phyloP scores from a whole-genome alignment of 179 eudicot genomes.

The Silene vulgaris region DNA sequence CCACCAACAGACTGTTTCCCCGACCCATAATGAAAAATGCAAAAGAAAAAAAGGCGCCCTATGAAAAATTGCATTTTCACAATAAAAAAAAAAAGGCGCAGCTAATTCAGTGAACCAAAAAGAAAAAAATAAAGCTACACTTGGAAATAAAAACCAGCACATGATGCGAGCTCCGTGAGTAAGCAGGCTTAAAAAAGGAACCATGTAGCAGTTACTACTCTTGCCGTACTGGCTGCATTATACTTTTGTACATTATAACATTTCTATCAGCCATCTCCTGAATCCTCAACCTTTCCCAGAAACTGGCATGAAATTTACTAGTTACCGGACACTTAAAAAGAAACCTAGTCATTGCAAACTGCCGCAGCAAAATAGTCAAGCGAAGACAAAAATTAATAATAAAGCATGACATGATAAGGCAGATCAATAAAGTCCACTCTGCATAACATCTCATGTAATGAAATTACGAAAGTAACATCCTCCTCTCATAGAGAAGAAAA shows the following conservation, averaged over 20 bases:
- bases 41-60: too few species aligned
- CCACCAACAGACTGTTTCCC: neutral
- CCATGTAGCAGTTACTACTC: conserved; percentile 4
- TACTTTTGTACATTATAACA: neutral
- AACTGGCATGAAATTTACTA: neutral
- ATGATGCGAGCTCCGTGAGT: neutral
- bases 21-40: neutral
- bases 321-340: neutral
- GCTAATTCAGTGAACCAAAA: too few species aligned
- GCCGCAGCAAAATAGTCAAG: neutral
- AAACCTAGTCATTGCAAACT: neutral
- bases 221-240: neutral
- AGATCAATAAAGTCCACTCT: neutral
- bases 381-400: neutral
- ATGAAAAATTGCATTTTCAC: too few species aligned
- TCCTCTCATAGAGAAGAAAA: neutral
- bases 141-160: neutral
- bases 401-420: conserved; percentile 2
- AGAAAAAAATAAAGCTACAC: neutral
- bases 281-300: neutral
- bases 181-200: neutral
- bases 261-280: conserved; percentile 10
- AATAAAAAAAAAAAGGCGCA: too few species aligned
- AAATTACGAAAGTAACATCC: neutral
- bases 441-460: neutral